phyloP scores from a whole-genome alignment of 1,284 basidiomycete genomes.

The Ustilago loliicola region DNA sequence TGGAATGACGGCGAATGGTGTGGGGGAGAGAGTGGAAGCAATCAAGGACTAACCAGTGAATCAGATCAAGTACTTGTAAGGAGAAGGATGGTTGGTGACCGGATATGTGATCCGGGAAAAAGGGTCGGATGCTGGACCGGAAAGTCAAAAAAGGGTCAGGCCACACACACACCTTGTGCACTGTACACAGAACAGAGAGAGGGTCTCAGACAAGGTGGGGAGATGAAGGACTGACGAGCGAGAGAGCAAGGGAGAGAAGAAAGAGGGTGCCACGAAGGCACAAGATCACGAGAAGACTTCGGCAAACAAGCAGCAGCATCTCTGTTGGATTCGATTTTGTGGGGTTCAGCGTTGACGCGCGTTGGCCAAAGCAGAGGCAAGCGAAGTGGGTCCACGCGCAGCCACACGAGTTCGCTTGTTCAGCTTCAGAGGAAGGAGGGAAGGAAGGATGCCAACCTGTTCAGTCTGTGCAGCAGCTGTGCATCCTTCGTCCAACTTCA shows the following conservation, averaged over 20 bases:
- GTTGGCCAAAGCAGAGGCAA: not conserved
- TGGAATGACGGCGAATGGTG: not conserved
- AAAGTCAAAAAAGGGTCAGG: slow-evolving; percentile 8
- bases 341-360: not conserved
- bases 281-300: slow-evolving; percentile 8
- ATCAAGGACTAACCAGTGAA: not conserved
- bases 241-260: too few species aligned
- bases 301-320: not conserved
- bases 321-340: not conserved
- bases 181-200: not conserved
- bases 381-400: too few species aligned
- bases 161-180: not conserved
- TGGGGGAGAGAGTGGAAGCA: not conserved
- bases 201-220: not conserved
- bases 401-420: too few species aligned
- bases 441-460: too few species aligned
- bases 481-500: too few species aligned
- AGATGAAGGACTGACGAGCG: too few species aligned
- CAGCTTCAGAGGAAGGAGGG: too few species aligned
- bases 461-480: not conserved
- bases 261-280: not conserved
- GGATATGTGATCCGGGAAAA: slow-evolving; percentile 24
- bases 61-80: slow-evolving; percentile 13
- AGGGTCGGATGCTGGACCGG: slow-evolving; percentile 20
- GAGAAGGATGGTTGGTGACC: not conserved